Conservation (phyloP, 129 eudicot genomes). For the Tanacetum coccineum region DNA sequence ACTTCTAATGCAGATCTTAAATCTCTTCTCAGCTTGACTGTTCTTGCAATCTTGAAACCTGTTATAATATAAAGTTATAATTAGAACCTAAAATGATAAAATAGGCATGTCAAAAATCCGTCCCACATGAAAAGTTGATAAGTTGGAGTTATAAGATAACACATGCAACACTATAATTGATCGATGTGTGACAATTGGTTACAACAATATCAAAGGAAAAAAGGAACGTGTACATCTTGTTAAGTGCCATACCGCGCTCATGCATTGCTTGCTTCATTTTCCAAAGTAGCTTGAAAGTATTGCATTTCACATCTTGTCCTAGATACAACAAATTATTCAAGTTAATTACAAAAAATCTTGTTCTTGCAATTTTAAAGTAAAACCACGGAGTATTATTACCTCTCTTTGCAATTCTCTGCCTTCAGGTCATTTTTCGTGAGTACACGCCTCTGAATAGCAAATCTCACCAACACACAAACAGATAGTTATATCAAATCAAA, state of each 20-base stretch:
- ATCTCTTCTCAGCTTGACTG: slow-evolving; percentile 99
- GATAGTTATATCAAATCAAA: background rate
- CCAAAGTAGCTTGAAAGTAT: slow-evolving; percentile 96
- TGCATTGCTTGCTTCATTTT: slow-evolving; percentile 94
- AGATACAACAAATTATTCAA: slow-evolving; percentile 13
- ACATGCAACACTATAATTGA: too few relatives aligned
- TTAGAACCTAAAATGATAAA: background rate
- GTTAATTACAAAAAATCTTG: slow-evolving; percentile 3
- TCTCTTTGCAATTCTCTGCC: slow-evolving; percentile 87
- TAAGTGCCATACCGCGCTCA: slow-evolving; percentile 93
- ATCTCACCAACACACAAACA: slow-evolving; percentile 36
- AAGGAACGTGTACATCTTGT: slow-evolving; percentile 70
- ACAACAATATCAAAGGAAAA: background rate
- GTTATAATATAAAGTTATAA: background rate
- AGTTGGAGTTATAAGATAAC: too few relatives aligned
- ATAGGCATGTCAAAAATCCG: too few relatives aligned
- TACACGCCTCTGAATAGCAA: slow-evolving; percentile 90
- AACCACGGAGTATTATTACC: slow-evolving; percentile 25
- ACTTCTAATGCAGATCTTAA: slow-evolving; percentile 90
- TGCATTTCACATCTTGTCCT: slow-evolving; percentile 97
- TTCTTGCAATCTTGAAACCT: slow-evolving; percentile 97
- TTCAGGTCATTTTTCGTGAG: slow-evolving; percentile 83
- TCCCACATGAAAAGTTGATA: too few relatives aligned
- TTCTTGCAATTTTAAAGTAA: slow-evolving; percentile 10
- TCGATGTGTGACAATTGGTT: background rate